Evolutionary conservation across 2,329 filamentous ascomycete genomes (phyloP), one percentile per base, ranked within the genome.

Genomic region (Apiospora pterosperma): DNA sequence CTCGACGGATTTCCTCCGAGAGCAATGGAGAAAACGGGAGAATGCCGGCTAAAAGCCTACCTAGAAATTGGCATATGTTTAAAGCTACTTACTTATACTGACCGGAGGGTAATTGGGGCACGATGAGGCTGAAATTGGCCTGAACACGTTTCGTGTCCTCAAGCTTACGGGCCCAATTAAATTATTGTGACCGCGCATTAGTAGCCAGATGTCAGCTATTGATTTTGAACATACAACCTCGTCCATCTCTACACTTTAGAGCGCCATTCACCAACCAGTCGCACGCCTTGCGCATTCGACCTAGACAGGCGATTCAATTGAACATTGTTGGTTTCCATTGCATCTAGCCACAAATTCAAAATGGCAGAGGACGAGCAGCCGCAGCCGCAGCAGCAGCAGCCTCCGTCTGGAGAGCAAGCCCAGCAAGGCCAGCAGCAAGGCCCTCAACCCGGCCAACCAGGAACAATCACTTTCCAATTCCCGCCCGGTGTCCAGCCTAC

Each of bases 401-500:
- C 41, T 16, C 6, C 41, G 41, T 21, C 41, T n/a, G n/a, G n/a
- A n/a, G n/a, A 21, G 19, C 39, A 62, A 28, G 36, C n/a, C 36
- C 60, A 42, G 7, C 60, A 62, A 31, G 59, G 59, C 38, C 60
- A 62, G 19, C 23, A 36, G 23, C 61, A 62, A 63, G 38, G 39
- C 25, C 60, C 60, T 23, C 61, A 62, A 8, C 61, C 42, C 31
- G 34, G 38, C 7, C 61, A 55, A 12, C 61, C 42, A 23, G 61
- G 61, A 7, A 55, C 42, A 5, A 76, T 79, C 70, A 77, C 76
- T 19, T 73, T 75, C 65, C 71, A 69, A 58, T 72, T 69, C 64
- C 73, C 70, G 62, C 73, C 71, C 67, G 73, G 62, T 39, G 77
- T 76, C 63, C 82, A 79, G 76, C 92, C 92, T 38, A 88, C 90